These are phyloP conservation scores for Kluyveromyces wickerhamii DNA, from an alignment of 805 yeast genomes.

Conservation along the genomic window DNA sequence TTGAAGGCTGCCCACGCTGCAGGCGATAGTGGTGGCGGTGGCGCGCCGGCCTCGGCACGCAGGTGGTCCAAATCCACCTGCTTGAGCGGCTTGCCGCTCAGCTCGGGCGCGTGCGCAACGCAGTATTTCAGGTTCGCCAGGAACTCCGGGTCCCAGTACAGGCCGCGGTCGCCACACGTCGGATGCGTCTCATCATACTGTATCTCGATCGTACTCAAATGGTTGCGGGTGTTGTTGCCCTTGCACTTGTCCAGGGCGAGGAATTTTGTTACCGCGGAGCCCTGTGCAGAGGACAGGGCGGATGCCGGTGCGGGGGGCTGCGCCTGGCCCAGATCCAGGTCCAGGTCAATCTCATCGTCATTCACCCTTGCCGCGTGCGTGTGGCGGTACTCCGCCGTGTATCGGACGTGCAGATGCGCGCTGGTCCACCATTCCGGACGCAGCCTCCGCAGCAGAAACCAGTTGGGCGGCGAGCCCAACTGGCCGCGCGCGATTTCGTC, in stretches of 20 bases:
- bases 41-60: constrained; percentile 3
- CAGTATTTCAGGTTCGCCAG: constrained; percentile 15
- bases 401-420: constrained; percentile 80
- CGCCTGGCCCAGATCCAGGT: constrained; percentile 18
- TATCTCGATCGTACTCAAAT: constrained; percentile 45
- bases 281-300: constrained; percentile 11
- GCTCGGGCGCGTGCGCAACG: background rate
- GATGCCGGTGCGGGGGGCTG: background rate
- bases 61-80: constrained; percentile 4
- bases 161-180: constrained; percentile 8
- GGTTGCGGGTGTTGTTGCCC: constrained; percentile 40
- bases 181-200: constrained; percentile 28
- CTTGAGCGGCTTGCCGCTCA: background rate
- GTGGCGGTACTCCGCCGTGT: constrained; percentile 47
- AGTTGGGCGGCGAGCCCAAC: constrained; percentile 68
- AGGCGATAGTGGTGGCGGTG: background rate
- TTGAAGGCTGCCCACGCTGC: constrained; percentile 8
- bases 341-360: constrained; percentile 30
- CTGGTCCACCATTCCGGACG: constrained; percentile 76
- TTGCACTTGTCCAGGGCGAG: constrained; percentile 82
- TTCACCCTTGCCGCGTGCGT: constrained; percentile 17
- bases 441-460: constrained; percentile 43
- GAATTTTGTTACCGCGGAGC: constrained; percentile 38
- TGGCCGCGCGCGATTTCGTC: constrained; percentile 49
- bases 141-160: constrained; percentile 35